phyloP scores from a whole-genome alignment of 352 stramenopile species.

The Phytopythium litorale region DNA sequence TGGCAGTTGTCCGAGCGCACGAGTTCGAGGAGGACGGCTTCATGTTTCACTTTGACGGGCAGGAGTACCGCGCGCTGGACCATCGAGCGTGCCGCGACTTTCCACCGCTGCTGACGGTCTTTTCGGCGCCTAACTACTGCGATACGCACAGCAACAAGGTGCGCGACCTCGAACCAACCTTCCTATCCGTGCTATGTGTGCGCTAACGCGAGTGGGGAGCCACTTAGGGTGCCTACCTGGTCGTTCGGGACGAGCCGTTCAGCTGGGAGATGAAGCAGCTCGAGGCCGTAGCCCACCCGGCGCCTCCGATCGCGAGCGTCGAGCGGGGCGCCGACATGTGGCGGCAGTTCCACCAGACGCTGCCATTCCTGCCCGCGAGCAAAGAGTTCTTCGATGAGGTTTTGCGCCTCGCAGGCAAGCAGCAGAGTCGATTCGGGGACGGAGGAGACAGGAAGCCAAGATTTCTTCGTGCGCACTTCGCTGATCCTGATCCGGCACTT shows the following conservation, averaged over 20 bases:
- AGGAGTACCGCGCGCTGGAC: conserved; percentile 42
- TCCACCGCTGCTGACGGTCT: conserved; percentile 91
- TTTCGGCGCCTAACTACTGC: conserved; percentile 96
- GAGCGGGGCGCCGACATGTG: conserved; percentile 66
- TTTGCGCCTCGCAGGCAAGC: conserved; percentile 33
- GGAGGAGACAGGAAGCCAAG: not conserved
- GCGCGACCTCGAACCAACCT: not conserved
- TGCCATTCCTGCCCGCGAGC: conserved; percentile 76
- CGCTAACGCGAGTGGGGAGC: not conserved
- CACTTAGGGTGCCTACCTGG: conserved; percentile 49
- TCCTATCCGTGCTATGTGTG: not conserved
- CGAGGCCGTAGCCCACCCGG: conserved; percentile 39
- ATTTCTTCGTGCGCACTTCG: not conserved
- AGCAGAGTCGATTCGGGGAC: not conserved
- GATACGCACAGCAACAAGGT: conserved; percentile 79
- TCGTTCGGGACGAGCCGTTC: conserved; percentile 42
- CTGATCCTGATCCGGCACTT: not conserved
- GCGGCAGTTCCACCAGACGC: conserved; percentile 64
- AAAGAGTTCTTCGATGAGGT: conserved; percentile 83
- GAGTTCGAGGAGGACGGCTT: conserved; percentile 75
- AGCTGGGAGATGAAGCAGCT: conserved; percentile 55
- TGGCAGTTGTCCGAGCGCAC: conserved; percentile 77
- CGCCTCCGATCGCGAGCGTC: conserved; percentile 38
- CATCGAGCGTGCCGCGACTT: conserved; percentile 39
- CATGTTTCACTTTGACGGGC: conserved; percentile 54